Conservation (phyloP, 805 yeast genomes). For the Dipodascus albidus region DNA sequence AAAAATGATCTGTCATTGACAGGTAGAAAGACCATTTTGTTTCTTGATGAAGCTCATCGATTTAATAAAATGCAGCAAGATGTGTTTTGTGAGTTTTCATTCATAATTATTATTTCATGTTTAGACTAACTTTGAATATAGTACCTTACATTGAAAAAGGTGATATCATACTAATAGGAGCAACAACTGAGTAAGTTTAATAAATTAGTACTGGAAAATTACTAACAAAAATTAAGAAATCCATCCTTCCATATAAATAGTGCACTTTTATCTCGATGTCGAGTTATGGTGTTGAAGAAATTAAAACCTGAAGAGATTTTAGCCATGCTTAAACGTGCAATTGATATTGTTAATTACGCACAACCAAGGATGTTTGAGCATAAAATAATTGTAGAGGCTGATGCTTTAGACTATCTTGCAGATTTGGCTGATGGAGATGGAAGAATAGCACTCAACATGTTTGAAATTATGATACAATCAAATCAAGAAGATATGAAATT, state of each 20-base stretch:
- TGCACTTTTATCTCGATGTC: slow-evolving; percentile 77
- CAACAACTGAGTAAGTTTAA: slow-evolving; percentile 64
- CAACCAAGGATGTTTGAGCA: slow-evolving; percentile 41
- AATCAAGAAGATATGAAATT: no score
- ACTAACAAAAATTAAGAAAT: slow-evolving; percentile 30
- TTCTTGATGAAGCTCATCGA: slow-evolving; percentile 89
- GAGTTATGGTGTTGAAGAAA: slow-evolving; percentile 57
- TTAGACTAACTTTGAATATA: no score
- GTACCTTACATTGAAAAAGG: slow-evolving; percentile 80
- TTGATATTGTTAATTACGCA: slow-evolving; percentile 45
- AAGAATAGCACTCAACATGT: slow-evolving; percentile 63
- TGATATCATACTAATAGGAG: slow-evolving; percentile 72
- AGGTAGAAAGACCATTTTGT: slow-evolving; percentile 52
- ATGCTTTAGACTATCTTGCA: slow-evolving; percentile 55
- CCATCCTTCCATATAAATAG: slow-evolving; percentile 73
- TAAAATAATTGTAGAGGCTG: slow-evolving; percentile 40
- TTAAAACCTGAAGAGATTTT: slow-evolving; percentile 39
- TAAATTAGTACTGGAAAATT: not conserved
- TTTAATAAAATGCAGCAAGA: slow-evolving; percentile 85
- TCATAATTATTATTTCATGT: no score
- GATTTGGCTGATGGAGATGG: slow-evolving; percentile 82
- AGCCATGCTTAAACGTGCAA: slow-evolving; percentile 45
- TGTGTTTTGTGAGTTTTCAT: slow-evolving; percentile 35
- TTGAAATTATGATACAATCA: slow-evolving; percentile 42
- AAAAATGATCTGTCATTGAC: slow-evolving; percentile 34